Base-by-base conservation (phyloP, 1,284 basidiomycete species). In the Ustilago hordei region DNA sequence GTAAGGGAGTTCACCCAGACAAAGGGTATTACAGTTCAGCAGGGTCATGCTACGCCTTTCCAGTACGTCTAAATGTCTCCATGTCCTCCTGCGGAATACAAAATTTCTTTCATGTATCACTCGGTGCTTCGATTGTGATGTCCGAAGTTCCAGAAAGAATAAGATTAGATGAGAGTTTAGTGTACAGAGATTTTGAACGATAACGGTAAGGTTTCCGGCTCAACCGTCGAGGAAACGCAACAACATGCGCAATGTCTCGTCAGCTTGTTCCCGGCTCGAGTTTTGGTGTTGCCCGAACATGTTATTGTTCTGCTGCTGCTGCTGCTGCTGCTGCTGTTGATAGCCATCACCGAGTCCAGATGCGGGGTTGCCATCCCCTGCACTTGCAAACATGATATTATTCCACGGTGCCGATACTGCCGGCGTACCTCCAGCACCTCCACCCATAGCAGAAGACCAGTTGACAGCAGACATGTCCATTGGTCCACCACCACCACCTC, bases 1-100 rank as follows among this genome's bases (percentile, higher is more conserved):
- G 89, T 99, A 38, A 91, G 93, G 35, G 89, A 92, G 8, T 88
- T 99, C 54, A 95, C 94, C 56, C 93, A 93, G 83, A 89, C 92
- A 56, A 98, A 99, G 84, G 92, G 92, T 8, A 91, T 98, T 55
- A 91, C 94, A 39, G 89, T 70, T 19, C 69, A 72, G 35, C 8
- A 52, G 11, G 75, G 75, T 38, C 47, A 58, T 19, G 32, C 64
- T 1, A 67, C 50, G 7, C 75, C 75, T 17, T 77, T 77, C 66
- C 53, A 60, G 1, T 72, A 50, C 17, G 60, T 76, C 15, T 76
- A 60, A 47, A 9, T 17, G 3, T 9, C 7, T 8, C 13, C 2
- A 8, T 28, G 38, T 11, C 15, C n/a, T 45, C 43, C 39, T 17
- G 17, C 11, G 23, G 0, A 12, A 32, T 15, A 3, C 11, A 50